Base-by-base conservation (phyloP, 2,329 filamentous ascomycete genomes). In the Fusarium coicis region DNA sequence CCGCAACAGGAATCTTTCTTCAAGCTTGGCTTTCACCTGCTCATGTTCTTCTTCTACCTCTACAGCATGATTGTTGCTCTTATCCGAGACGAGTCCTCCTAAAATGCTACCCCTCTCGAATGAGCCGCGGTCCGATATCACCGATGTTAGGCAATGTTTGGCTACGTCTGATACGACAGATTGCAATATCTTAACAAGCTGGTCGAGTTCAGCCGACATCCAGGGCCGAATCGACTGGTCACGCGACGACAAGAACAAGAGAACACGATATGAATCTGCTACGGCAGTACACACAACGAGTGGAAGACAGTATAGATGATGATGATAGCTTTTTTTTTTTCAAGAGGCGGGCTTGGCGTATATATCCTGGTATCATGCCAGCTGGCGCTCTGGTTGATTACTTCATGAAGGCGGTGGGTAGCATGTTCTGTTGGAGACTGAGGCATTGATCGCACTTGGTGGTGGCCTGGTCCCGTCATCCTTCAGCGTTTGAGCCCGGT, bases 1-100 rank as follows among this genome's bases (percentile, higher is more conserved):
- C 21, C 68, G 73, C 9, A 61, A 80, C 64, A 97, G 95, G 96
- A 99, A 90, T 98, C 96, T 1, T 99, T 99, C 84, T 92, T 96
- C 87, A 99, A 99, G 87, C 93, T 99, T 47, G 96, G 96, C 63
- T 99, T 99, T 89, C 96, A 99, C 85, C 88, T 99, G 69, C 84
- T 99, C 86, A 98, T 99, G 95, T 99, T 99, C 90, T 99, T 99
- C 91, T 99, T 98, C 90, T 99, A 99, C 87, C 93, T 99, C 64
- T 97, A 97, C 90, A 97, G 93, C 92, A 97, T 96, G 93, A 96
- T 96, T 78, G 96, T 98, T 74, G 96, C 96, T 76, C 89, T 99
- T 73, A 99, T 99, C 87, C 92, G 93, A 81, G 96, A 98, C 84
- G 96, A 99, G 86, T 90, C 93, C 68, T 90, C 95, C 84, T 97